A percentile compares a stretch with the other conserved stretches of the same genome.
phyloP scores from a whole-genome alignment of 2,329 filamentous ascomycete species.

The Penicillium thymicola region DNA sequence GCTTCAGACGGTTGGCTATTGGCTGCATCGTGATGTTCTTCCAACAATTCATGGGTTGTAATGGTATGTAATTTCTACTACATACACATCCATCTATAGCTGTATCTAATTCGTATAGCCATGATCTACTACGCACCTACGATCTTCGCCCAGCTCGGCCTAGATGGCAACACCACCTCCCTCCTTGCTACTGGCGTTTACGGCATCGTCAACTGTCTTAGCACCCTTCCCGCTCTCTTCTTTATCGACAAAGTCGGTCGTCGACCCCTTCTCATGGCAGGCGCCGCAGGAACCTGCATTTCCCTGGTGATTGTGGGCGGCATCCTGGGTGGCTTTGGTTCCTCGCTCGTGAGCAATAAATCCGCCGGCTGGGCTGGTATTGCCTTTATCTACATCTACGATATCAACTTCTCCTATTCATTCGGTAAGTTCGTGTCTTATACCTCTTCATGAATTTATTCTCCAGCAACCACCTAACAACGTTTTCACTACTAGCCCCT shows the following conservation, averaged over 20 bases:
- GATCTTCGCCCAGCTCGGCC: slow-evolving; percentile 46
- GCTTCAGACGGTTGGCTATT: slow-evolving; percentile 38
- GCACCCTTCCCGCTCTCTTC: slow-evolving; percentile 34
- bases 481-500: slow-evolving; percentile 23
- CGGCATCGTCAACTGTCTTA: slow-evolving; percentile 40
- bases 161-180: slow-evolving; percentile 36
- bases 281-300: slow-evolving; percentile 35
- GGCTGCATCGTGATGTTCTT: slow-evolving; percentile 43
- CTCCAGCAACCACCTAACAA: neutral
- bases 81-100: neutral
- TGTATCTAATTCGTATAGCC: slow-evolving; percentile 20
- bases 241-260: slow-evolving; percentile 37
- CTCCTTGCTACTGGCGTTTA: slow-evolving; percentile 39
- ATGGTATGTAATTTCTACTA: slow-evolving; percentile 29
- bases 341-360: slow-evolving; percentile 26
- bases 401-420: slow-evolving; percentile 39
- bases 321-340: slow-evolving; percentile 34
- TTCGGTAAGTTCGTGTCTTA: slow-evolving; percentile 27
- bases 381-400: slow-evolving; percentile 40
- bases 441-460: neutral
- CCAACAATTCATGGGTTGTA: slow-evolving; percentile 49
- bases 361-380: slow-evolving; percentile 38
- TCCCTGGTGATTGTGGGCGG: slow-evolving; percentile 37
- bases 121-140: slow-evolving; percentile 51
- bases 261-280: slow-evolving; percentile 34